phyloP scores from a whole-genome alignment of 2,329 filamentous ascomycete species.

The Aspergillus sp. region DNA sequence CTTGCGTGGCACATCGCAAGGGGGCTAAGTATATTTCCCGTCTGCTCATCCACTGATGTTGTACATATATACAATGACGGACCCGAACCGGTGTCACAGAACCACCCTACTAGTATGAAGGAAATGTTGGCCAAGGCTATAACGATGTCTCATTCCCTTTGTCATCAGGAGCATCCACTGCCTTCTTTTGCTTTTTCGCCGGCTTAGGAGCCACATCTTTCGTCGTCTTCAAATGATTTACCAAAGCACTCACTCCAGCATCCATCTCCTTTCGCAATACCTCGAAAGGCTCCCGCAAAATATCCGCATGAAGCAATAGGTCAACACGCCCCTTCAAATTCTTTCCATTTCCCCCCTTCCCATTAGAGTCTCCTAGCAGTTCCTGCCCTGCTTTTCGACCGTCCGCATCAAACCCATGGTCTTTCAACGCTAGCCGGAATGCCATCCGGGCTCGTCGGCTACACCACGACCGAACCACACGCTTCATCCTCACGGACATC shows the following conservation, averaged over 20 bases:
- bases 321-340: slow-evolving; percentile 42
- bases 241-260: slow-evolving; percentile 17
- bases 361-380: neutral
- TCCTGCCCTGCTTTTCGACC: slow-evolving; percentile 26
- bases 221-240: slow-evolving; percentile 7
- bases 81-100: neutral
- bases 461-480: slow-evolving; percentile 51
- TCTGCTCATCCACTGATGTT: neutral
- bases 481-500: slow-evolving; percentile 42
- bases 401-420: slow-evolving; percentile 47
- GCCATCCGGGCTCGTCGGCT: slow-evolving; percentile 48
- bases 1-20: neutral
- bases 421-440: slow-evolving; percentile 49
- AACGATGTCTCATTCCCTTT: neutral
- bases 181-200: neutral
- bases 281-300: slow-evolving; percentile 17
- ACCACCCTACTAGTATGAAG: neutral
- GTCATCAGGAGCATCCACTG: neutral
- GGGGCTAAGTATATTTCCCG: neutral
- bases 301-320: slow-evolving; percentile 25
- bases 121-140: neutral
- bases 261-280: slow-evolving; percentile 22
- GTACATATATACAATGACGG: neutral
- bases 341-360: slow-evolving; percentile 11
- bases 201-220: neutral